Percentiles rank a stretch among this genome's conserved stretches.
phyloP scores from a whole-genome alignment of 257 asterid species.

The Solanum lignicaule region DNA sequence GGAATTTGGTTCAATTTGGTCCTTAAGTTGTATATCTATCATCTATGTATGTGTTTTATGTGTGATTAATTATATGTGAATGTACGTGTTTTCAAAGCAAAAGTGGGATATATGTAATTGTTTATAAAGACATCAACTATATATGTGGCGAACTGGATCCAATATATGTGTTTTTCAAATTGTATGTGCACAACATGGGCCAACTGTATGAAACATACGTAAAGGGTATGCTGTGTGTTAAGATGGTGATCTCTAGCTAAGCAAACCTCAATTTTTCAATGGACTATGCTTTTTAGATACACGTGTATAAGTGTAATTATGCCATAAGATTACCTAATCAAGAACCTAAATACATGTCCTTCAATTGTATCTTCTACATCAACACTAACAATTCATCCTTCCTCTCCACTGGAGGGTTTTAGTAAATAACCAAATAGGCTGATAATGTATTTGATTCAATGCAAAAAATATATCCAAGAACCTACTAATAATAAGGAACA shows the following conservation, averaged over 20 bases:
- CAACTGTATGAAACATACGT: neutral
- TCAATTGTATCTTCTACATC: slow-evolving; percentile 3
- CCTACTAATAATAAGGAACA: neutral
- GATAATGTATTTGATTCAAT: neutral
- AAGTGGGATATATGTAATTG: too few species aligned
- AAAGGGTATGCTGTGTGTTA: neutral
- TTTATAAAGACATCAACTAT: too few species aligned
- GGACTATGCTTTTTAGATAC: too few species aligned
- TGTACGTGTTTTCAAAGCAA: too few species aligned
- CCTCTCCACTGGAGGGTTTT: neutral
- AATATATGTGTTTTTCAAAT: neutral
- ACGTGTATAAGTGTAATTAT: neutral
- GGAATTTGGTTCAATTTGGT: neutral
- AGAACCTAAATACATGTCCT: neutral
- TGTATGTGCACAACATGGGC: neutral
- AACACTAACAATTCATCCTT: slow-evolving; percentile 4
- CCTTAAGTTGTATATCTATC: too few species aligned
- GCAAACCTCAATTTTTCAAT: neutral
- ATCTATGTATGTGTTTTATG: too few species aligned
- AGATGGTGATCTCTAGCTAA: neutral
- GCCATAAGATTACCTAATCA: neutral
- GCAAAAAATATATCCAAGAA: neutral
- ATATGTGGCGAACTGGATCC: neutral
- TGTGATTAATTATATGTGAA: too few species aligned
- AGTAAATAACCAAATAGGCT: slow-evolving; percentile 2